Evolutionary conservation across 495 filamentous ascomycete species (phyloP).

Genomic region (Haplographium delicatum): DNA sequence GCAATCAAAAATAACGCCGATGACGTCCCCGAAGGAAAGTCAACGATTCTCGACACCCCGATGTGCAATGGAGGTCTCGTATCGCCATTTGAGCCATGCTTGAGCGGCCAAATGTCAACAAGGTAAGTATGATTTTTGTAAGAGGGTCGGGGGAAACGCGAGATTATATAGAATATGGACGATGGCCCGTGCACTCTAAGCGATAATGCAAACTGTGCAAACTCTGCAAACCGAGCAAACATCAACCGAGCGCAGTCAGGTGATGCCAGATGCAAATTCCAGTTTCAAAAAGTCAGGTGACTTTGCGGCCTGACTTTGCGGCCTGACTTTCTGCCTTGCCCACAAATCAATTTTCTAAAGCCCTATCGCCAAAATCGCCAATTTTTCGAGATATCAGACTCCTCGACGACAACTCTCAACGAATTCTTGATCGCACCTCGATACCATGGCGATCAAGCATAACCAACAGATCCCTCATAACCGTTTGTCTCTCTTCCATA

Average conservation of each 20-base stretch:
- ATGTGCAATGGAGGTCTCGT: slow-evolving; percentile 73
- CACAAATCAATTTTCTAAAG: slow-evolving; percentile 4
- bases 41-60: slow-evolving; percentile 60
- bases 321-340: neutral
- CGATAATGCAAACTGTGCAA: neutral
- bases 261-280: no score
- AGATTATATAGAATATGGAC: slow-evolving; percentile 9
- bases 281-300: no score
- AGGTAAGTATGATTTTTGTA: neutral
- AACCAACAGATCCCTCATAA: slow-evolving; percentile 98
- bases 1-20: slow-evolving; percentile 66
- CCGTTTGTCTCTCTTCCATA: slow-evolving; percentile 54
- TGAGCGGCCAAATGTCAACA: slow-evolving; percentile 15
- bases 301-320: no score
- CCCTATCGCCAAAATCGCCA: slow-evolving; percentile 5
- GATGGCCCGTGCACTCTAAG: neutral
- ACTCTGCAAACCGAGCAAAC: slow-evolving; percentile 6
- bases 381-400: slow-evolving; percentile 4
- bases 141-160: neutral
- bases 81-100: slow-evolving; percentile 21
- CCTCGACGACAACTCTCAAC: slow-evolving; percentile 37
- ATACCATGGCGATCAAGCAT: slow-evolving; percentile 87
- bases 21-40: slow-evolving; percentile 66
- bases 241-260: no score
- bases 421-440: slow-evolving; percentile 34